Conservation (phyloP, 345 rosid genomes). For the Eutrema yunnanense region DNA sequence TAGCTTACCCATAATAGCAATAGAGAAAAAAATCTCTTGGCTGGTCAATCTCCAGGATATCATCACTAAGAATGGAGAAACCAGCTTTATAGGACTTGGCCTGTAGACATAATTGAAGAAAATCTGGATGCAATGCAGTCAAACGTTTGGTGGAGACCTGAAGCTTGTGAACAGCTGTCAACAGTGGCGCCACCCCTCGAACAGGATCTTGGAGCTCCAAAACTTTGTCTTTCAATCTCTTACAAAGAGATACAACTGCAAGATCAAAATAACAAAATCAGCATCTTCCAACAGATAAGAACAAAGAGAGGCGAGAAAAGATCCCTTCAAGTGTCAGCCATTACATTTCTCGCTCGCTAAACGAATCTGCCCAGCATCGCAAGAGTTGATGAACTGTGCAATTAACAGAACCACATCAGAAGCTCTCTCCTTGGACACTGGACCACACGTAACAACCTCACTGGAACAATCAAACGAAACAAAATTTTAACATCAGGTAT, state of each 20-base stretch:
- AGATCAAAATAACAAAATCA: conserved; percentile 13
- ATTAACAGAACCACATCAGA: conserved; percentile 32
- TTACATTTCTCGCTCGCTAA: conserved; percentile 75
- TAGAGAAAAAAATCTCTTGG: conserved; percentile 88
- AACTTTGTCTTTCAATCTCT: conserved; percentile 77
- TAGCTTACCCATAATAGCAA: conserved; percentile 83
- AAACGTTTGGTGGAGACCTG: conserved; percentile 66
- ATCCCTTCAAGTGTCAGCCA: not conserved
- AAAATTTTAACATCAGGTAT: not conserved
- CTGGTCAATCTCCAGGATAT: conserved; percentile 79
- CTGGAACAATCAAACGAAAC: conserved; percentile 30
- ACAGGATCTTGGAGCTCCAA: conserved; percentile 54
- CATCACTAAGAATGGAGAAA: conserved; percentile 72
- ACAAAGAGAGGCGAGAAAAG: not conserved
- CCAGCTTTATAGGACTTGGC: conserved; percentile 76
- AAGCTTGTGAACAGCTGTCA: conserved; percentile 64
- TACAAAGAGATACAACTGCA: conserved; percentile 68
- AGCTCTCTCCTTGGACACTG: conserved; percentile 50
- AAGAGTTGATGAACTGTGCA: conserved; percentile 59
- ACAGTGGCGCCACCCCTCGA: conserved; percentile 72
- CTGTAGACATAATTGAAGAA: conserved; percentile 78
- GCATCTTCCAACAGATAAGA: not conserved
- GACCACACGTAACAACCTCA: conserved; percentile 43
- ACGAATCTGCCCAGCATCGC: conserved; percentile 64
- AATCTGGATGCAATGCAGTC: conserved; percentile 85